These are phyloP conservation scores for Aspergillus sp. DNA, from an alignment of 2,329 filamentous ascomycete species.

Conservation along the genomic window DNA sequence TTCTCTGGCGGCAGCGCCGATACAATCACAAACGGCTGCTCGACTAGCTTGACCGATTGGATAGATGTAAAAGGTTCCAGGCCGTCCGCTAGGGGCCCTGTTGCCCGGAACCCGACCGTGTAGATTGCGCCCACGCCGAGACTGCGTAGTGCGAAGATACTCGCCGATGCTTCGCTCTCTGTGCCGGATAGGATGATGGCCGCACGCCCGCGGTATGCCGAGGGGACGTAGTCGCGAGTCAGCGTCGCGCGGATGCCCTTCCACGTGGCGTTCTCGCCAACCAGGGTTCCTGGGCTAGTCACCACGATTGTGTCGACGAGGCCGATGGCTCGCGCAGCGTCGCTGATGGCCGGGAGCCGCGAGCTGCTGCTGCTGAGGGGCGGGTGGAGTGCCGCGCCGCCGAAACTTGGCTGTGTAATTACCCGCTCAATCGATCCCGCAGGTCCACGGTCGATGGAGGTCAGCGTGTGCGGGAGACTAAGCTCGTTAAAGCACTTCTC, in stretches of 20 bases:
- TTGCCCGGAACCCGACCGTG: constrained; percentile 75
- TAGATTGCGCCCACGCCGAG: constrained; percentile 77
- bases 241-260: constrained; percentile 80
- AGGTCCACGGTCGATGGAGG: constrained; percentile 69
- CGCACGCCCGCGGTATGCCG: constrained; percentile 73
- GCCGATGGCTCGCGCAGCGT: constrained; percentile 75
- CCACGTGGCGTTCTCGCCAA: constrained; percentile 83
- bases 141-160: constrained; percentile 75
- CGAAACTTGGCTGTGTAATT: constrained; percentile 72
- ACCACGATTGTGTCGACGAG: constrained; percentile 80
- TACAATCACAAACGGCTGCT: constrained; percentile 78
- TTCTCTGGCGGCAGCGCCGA: constrained; percentile 78
- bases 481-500: constrained; percentile 81
- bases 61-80: constrained; percentile 67
- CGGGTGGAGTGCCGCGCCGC: constrained; percentile 78
- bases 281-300: constrained; percentile 48
- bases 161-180: constrained; percentile 73
- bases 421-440: constrained; percentile 69
- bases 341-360: constrained; percentile 66
- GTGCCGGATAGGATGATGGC: constrained; percentile 73
- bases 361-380: constrained; percentile 60
- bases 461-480: constrained; percentile 80
- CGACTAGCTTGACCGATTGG: constrained; percentile 76
- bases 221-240: constrained; percentile 77
- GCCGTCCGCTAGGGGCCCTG: constrained; percentile 59